Conservation (phyloP, 2,329 filamentous ascomycete genomes). For the Fusarium azukiicola region DNA sequence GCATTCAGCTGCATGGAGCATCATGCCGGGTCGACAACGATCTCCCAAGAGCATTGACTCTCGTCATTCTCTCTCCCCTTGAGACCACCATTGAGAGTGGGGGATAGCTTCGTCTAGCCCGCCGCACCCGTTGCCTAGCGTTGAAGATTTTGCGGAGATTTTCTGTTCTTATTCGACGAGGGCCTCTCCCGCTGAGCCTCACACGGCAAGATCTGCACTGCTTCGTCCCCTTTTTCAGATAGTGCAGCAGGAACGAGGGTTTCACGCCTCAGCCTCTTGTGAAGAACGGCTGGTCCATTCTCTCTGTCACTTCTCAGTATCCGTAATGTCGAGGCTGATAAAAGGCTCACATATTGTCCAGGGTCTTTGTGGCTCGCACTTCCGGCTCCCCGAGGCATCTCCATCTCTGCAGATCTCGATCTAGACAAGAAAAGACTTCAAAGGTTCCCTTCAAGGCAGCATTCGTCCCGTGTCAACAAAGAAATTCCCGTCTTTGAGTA, state of each 20-base stretch:
- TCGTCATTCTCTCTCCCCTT: not conserved
- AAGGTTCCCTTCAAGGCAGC: not conserved
- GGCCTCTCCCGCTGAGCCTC: not conserved
- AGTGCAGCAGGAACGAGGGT: conserved; percentile 12
- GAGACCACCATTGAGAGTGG: not conserved
- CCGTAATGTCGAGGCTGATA: not conserved
- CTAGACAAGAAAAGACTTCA: not conserved
- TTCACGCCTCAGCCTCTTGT: not conserved
- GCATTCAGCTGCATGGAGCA: conserved; percentile 9
- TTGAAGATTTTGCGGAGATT: not conserved
- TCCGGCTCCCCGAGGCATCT: not conserved
- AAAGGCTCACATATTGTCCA: not conserved
- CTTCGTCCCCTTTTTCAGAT: not conserved
- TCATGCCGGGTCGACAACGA: conserved; percentile 11
- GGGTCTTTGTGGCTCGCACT: not conserved
- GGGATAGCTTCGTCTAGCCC: not conserved
- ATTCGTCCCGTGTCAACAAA: not conserved
- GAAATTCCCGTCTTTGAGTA: not conserved
- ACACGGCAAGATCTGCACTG: not conserved
- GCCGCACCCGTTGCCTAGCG: conserved; percentile 2
- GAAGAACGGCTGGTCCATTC: conserved; percentile 10
- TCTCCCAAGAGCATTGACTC: not conserved
- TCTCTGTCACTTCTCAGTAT: not conserved
- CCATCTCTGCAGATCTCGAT: conserved; percentile 11
- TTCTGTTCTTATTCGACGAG: not conserved